Evolutionary conservation across 2,329 filamentous ascomycete species (phyloP).

Genomic region (Neonectria ditissima): DNA sequence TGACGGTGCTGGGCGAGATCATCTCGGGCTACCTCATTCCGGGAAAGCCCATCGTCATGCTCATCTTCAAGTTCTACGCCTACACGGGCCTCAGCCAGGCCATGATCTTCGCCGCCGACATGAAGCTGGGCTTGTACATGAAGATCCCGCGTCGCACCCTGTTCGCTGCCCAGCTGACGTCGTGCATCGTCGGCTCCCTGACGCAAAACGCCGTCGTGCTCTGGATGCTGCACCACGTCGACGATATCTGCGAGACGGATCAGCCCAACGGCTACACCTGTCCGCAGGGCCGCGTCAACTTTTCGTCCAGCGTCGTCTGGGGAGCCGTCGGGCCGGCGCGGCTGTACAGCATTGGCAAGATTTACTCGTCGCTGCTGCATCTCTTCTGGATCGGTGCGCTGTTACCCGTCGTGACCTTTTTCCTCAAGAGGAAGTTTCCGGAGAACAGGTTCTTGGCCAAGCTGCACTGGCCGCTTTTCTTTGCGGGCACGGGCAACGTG

Average conservation of each 20-base stretch:
- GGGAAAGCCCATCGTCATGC: conserved; percentile 35
- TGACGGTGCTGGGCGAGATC: conserved; percentile 48
- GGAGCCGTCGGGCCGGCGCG: conserved; percentile 61
- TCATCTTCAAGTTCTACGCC: conserved; percentile 39
- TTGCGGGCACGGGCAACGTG: conserved; percentile 27
- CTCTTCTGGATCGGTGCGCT: conserved; percentile 28
- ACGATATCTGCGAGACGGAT: conserved; percentile 24
- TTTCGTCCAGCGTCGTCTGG: conserved; percentile 61
- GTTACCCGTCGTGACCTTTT: conserved; percentile 18
- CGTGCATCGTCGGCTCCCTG: conserved; percentile 49
- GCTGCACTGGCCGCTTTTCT: conserved; percentile 28
- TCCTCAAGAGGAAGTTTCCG: conserved; percentile 16
- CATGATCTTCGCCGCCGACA: conserved; percentile 58
- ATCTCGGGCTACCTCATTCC: conserved; percentile 38
- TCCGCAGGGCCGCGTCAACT: conserved; percentile 59
- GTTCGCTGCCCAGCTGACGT: conserved; percentile 59
- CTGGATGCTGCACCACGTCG: conserved; percentile 25
- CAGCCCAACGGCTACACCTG: conserved; percentile 56
- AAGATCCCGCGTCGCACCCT: conserved; percentile 60
- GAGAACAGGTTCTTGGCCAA: conserved; percentile 17
- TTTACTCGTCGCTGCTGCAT: conserved; percentile 25
- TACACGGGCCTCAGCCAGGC: conserved; percentile 51
- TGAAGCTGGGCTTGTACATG: conserved; percentile 63
- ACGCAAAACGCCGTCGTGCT: conserved; percentile 53
- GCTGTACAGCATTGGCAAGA: conserved; percentile 25